A percentile compares a stretch with the other conserved stretches of the same genome.
phyloP scores from a whole-genome alignment of 1,284 basidiomycete species.

The Boletus semigastroideus region DNA sequence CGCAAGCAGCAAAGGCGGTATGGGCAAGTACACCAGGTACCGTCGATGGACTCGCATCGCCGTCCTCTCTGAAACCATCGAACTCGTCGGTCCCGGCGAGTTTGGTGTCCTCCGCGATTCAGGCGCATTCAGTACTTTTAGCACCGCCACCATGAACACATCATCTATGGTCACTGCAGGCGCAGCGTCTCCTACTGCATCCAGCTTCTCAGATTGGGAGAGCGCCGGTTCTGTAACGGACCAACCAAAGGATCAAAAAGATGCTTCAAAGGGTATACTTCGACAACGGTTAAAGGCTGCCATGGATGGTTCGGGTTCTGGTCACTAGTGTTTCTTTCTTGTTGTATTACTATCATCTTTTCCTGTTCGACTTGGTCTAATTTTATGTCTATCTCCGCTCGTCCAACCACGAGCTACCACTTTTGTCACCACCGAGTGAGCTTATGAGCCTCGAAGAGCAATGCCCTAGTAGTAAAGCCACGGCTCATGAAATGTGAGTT shows the following conservation, averaged over 20 bases:
- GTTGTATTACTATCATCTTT: conserved; percentile 25
- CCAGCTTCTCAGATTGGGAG: conserved; percentile 32
- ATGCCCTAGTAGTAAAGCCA: too few species aligned
- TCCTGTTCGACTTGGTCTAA: background rate
- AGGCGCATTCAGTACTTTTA: conserved; percentile 24
- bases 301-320: conserved; percentile 29
- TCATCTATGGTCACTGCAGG: conserved; percentile 29
- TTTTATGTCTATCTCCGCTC: conserved; percentile 20
- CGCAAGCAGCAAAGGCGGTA: conserved; percentile 71
- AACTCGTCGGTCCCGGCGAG: conserved; percentile 45
- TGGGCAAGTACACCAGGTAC: conserved; percentile 89
- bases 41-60: conserved; percentile 85
- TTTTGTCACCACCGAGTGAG: too few species aligned
- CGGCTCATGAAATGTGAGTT: too few species aligned
- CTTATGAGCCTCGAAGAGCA: too few species aligned
- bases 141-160: conserved; percentile 15
- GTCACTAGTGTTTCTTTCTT: conserved; percentile 12
- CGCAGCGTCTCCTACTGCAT: conserved; percentile 29
- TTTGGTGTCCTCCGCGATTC: conserved; percentile 33
- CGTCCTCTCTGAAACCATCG: conserved; percentile 69
- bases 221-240: conserved; percentile 29
- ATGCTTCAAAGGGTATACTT: conserved; percentile 22
- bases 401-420: too few species aligned
- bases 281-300: conserved; percentile 33
- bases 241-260: conserved; percentile 21